A percentile compares a stretch with the other conserved stretches of the same genome.
phyloP scores from a whole-genome alignment of 2,329 filamentous ascomycete genomes.

The Clarireedia homoeocarpa region DNA sequence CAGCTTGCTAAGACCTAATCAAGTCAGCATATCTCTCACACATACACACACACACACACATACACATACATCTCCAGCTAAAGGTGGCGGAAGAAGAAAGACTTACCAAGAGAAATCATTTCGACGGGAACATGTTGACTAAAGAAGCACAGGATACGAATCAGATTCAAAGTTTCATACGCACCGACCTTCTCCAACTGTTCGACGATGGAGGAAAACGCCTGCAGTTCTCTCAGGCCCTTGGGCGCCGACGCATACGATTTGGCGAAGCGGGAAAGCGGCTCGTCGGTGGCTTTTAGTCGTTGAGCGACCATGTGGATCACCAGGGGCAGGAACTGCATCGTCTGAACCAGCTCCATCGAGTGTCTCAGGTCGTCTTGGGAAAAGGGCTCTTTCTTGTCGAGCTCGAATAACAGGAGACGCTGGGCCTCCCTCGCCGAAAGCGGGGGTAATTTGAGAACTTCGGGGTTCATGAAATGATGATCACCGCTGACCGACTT shows the following conservation, averaged over 20 bases:
- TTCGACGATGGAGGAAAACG: constrained; percentile 41
- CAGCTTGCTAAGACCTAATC: constrained; percentile 37
- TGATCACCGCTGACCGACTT: constrained; percentile 46
- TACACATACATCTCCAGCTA: no score
- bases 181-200: constrained; percentile 41
- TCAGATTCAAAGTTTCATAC: constrained; percentile 52
- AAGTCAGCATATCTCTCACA: background rate
- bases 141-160: constrained; percentile 58
- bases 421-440: constrained; percentile 49
- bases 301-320: constrained; percentile 59
- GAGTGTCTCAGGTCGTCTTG: constrained; percentile 48
- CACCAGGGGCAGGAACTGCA: constrained; percentile 58
- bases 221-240: constrained; percentile 38
- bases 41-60: no score
- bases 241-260: constrained; percentile 48
- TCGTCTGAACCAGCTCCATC: constrained; percentile 52
- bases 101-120: constrained; percentile 49
- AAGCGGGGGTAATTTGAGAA: constrained; percentile 47
- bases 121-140: constrained; percentile 58
- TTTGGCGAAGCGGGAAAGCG: constrained; percentile 52
- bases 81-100: background rate
- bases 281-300: constrained; percentile 52
- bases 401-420: constrained; percentile 55
- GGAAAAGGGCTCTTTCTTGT: constrained; percentile 44
- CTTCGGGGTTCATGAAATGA: constrained; percentile 50